Evolutionary conservation across 148 eudicot species (phyloP), one percentile per base, ranked within the genome.

Genomic region (Polygonum aviculare): DNA sequence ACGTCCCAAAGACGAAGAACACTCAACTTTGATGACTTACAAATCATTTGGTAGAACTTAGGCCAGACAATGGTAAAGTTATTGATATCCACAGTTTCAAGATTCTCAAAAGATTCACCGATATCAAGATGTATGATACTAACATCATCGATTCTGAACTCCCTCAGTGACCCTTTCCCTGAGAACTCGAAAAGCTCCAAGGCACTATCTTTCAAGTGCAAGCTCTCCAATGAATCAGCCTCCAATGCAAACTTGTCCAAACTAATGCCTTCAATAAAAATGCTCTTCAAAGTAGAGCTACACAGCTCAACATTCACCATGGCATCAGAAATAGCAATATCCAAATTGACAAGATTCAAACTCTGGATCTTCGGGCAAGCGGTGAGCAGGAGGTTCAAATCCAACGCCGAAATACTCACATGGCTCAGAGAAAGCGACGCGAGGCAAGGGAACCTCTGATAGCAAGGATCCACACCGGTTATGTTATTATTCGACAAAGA

Each of bases 41-140:
- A 87, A 69, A 94, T 94, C 97, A 90, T 90, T 48, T 82, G 87
- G 51, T 84, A 85, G 81, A 94, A 94, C 83, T 86, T 90, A 3
- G 90, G 83, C 98, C 97, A 92, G 84, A 88, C 86, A 62, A 90
- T 90, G 9, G 98, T 90, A 82, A 95, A 94, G 79, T 92, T 90
- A 80, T 92, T 92, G 5, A 92, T 92, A 76, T 94, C 92, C 19
- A 94, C 91, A 14, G 86, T 80, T 84, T 94, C 97, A 54, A 94
- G 96, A 81, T 83, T 86, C 78, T 90, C 98, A 79, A 87, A 76
- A 36, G 85, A 83, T 77, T 91, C 93, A 7, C 91, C 92, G 69
- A 92, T 86, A 77, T 92, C 98, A 60, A 95, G 90, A 82, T 95
- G 97, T 75, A 94, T 87, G 63, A 94, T 88, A 80, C 97, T 92